phyloP scores from a whole-genome alignment of 352 stramenopile genomes.

The Phytophthora tentaculata region DNA sequence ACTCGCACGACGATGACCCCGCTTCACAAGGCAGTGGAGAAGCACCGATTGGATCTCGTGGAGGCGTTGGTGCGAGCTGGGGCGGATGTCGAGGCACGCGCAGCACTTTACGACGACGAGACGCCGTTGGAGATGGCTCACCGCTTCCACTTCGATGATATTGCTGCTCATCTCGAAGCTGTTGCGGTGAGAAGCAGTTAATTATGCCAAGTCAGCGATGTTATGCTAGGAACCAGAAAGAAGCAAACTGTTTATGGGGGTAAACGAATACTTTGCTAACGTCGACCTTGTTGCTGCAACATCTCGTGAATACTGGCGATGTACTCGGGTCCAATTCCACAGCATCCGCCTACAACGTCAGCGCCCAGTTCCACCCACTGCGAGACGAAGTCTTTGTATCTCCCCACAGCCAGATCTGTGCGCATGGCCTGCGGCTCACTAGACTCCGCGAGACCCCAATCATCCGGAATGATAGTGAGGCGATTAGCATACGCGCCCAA shows the following conservation, averaged over 20 bases:
- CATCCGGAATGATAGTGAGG: slow-evolving; percentile 76
- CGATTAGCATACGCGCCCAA: slow-evolving; percentile 91
- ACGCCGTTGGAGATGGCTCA: slow-evolving; percentile 66
- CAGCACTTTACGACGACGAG: slow-evolving; percentile 65
- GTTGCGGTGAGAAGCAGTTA: slow-evolving; percentile 17
- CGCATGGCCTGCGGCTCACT: slow-evolving; percentile 83
- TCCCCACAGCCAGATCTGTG: slow-evolving; percentile 71
- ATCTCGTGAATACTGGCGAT: slow-evolving; percentile 64
- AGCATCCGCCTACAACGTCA: slow-evolving; percentile 91
- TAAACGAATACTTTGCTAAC: slow-evolving; percentile 12
- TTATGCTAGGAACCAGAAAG: background rate
- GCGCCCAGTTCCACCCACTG: slow-evolving; percentile 68
- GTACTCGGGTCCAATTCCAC: slow-evolving; percentile 88
- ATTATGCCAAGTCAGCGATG: slow-evolving; percentile 6
- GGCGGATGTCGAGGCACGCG: slow-evolving; percentile 44
- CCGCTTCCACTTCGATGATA: slow-evolving; percentile 57
- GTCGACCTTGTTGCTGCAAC: slow-evolving; percentile 30
- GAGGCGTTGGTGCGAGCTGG: slow-evolving; percentile 48
- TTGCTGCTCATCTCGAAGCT: slow-evolving; percentile 38
- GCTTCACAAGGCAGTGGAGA: slow-evolving; percentile 74
- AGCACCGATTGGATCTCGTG: slow-evolving; percentile 58
- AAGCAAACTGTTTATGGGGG: background rate
- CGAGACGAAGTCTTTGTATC: slow-evolving; percentile 77
- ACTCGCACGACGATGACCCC: slow-evolving; percentile 64
- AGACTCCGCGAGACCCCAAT: slow-evolving; percentile 81